phyloP scores from a whole-genome alignment of 1,284 basidiomycete genomes.

The Fomitopsis pinicola region DNA sequence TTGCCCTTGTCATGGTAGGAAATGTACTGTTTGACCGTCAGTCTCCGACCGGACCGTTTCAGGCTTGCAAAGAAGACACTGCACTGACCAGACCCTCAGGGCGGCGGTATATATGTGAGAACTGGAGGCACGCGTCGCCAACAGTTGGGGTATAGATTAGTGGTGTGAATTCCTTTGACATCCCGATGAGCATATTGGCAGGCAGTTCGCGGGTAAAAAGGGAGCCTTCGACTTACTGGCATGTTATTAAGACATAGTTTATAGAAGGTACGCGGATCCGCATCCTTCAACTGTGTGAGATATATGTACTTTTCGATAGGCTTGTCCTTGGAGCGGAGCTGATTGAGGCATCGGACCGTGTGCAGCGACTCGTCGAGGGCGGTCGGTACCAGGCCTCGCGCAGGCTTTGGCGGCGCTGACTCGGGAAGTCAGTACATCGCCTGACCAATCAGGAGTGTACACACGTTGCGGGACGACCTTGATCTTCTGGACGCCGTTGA shows the following conservation, averaged over 20 bases:
- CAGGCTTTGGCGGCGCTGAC: conserved; percentile 43
- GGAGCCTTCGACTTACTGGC: conserved; percentile 33
- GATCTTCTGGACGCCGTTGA: conserved; percentile 63
- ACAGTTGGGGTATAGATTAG: conserved; percentile 93
- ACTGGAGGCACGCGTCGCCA: conserved; percentile 87
- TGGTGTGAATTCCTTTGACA: conserved; percentile 64
- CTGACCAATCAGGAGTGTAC: not conserved
- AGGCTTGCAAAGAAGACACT: not conserved
- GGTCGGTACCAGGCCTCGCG: conserved; percentile 63
- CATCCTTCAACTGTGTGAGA: conserved; percentile 68
- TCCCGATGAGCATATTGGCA: not conserved
- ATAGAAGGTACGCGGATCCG: conserved; percentile 75
- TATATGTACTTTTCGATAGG: conserved; percentile 81
- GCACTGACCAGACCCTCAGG: conserved; percentile 71
- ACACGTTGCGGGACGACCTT: conserved; percentile 49
- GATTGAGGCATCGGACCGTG: conserved; percentile 54
- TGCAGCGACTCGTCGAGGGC: conserved; percentile 54
- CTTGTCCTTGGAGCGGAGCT: conserved; percentile 72
- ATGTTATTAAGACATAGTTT: conserved; percentile 63
- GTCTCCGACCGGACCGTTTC: conserved; percentile 8
- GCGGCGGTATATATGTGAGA: conserved; percentile 76
- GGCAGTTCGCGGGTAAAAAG: too few relatives aligned
- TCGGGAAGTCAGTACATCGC: conserved; percentile 3
- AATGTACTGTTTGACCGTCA: conserved; percentile 52
- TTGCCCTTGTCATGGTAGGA: conserved; percentile 85